These are phyloP conservation scores for Geotrichum bryndzae DNA, from an alignment of 1,139 yeast genomes.

Conservation along the genomic window DNA sequence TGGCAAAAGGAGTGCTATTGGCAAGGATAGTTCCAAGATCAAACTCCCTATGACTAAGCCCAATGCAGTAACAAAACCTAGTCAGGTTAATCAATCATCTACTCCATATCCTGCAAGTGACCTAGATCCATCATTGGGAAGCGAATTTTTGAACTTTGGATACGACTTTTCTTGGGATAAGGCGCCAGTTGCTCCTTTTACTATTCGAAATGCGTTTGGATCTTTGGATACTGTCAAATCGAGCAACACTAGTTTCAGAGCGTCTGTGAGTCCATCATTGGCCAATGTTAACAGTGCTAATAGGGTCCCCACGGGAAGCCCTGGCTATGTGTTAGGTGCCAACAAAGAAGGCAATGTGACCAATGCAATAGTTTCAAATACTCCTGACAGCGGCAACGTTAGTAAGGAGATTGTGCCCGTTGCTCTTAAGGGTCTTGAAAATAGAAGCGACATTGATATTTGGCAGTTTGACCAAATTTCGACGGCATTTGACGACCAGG, in stretches of 20 bases:
- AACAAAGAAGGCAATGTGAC: neutral
- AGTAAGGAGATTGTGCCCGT: constrained; percentile 16
- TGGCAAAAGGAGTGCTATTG: neutral
- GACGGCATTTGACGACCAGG: neutral
- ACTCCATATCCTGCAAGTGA: neutral
- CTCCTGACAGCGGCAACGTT: neutral
- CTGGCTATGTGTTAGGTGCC: neutral
- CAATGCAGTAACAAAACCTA: constrained; percentile 21
- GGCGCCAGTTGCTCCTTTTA: neutral
- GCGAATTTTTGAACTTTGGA: constrained; percentile 7
- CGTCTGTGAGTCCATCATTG: neutral
- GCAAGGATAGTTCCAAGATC: neutral
- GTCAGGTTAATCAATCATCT: constrained; percentile 7
- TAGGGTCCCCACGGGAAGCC: neutral
- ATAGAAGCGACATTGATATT: neutral
- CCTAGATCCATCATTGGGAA: constrained; percentile 28
- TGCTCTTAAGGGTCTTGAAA: neutral
- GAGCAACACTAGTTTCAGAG: neutral
- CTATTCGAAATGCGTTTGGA: neutral
- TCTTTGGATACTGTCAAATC: neutral
- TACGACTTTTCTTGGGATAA: neutral
- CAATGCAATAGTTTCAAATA: neutral
- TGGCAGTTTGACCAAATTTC: neutral
- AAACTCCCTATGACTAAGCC: neutral
- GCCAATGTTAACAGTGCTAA: neutral